phyloP scores from a whole-genome alignment of 2,329 filamentous ascomycete genomes.

The Tolypocladium tropicale region DNA sequence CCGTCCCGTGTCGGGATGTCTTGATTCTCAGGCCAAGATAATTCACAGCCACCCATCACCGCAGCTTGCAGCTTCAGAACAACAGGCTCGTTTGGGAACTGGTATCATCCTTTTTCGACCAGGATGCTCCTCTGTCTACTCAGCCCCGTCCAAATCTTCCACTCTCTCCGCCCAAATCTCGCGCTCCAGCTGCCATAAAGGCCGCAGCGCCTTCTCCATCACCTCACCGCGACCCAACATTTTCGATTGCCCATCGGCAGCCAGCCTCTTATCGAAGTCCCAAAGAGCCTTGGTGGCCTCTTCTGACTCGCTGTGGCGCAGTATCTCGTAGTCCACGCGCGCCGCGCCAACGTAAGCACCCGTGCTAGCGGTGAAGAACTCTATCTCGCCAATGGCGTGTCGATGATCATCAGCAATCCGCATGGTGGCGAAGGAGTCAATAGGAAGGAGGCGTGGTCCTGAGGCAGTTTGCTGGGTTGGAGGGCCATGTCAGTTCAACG shows the following conservation, averaged over 20 bases:
- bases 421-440: constrained; percentile 13
- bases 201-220: constrained; percentile 36
- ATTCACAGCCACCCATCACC: background rate
- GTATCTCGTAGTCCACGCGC: constrained; percentile 4
- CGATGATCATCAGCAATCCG: background rate
- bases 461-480: constrained; percentile 12
- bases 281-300: background rate
- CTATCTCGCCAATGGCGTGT: constrained; percentile 4
- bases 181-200: constrained; percentile 54
- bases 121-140: too few species aligned
- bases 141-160: background rate
- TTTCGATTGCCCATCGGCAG: constrained; percentile 7
- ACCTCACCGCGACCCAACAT: background rate
- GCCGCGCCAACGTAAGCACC: constrained; percentile 9
- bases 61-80: background rate
- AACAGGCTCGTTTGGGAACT: background rate
- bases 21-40: background rate
- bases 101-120: background rate
- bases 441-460: constrained; percentile 10
- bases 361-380: constrained; percentile 14
- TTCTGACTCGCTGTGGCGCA: background rate
- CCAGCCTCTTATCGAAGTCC: constrained; percentile 32
- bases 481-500: too few species aligned
- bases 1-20: background rate
- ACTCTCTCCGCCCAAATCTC: constrained; percentile 48